Base-by-base conservation (phyloP, 1,284 basidiomycete species). In the Amylostereum chailletii region DNA sequence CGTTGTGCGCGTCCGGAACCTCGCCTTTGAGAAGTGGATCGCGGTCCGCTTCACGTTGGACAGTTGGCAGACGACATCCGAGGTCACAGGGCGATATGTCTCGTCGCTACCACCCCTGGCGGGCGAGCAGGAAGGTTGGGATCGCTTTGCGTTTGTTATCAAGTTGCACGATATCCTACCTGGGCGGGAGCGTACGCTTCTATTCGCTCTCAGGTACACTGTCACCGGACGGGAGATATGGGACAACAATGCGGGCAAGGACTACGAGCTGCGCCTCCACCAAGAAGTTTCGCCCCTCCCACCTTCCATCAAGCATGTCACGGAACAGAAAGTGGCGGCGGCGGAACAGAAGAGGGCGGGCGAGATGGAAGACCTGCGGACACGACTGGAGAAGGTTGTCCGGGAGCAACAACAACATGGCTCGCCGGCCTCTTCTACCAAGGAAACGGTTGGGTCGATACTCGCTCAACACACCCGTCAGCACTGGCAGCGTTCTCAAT, bases 51-150 rank as follows among this genome's bases (percentile, higher is more conserved):
- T 97, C 68, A 97, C 94, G 1, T 79, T 94, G 57, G 94, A 98
- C 65, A 77, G 76, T 60, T 98, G 95, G 94, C 90, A 93, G 66
- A 98, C 94, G 36, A 94, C 90, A 51, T 92, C 86, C 63, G 94
- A 98, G 68, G 90, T 97, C 43, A 81, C 85, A 1, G 94, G 84
- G 29, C 81, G 79, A 42, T 87, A 91, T 65, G 68, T 79, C 46
- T 83, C 86, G 56, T 83, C 85, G 29, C 57, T 85, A 7, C 10
- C 40, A 26, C 10, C 7, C 10, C 7, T 26, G 40, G 10, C 40
- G 26, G 40, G 27, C 19, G 71, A 72, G 50, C 68, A 67, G n/a
- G 75, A 72, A 41, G 55, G 62, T 34, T 80, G 81, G 60, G 92
- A 94, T 62, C 63, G 80, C 27, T 89, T 89, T 62, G 61, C 68